Conservation (phyloP, 768 basidiomycete genomes). For the Boletus subparvulus region DNA sequence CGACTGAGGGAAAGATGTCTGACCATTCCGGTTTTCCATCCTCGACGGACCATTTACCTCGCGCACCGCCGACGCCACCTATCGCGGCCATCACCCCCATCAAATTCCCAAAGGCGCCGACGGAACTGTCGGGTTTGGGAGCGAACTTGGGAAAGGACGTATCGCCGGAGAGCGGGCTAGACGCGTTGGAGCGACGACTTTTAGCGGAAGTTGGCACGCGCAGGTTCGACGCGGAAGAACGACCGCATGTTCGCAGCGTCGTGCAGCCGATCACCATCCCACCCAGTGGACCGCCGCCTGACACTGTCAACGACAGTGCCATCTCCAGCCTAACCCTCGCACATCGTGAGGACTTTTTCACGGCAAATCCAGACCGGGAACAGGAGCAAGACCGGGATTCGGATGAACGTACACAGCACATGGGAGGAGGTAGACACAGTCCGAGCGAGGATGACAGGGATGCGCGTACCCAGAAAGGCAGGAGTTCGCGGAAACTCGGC, state of each 20-base stretch:
- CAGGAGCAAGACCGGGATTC: slow-evolving; percentile 33
- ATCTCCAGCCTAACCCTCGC: slow-evolving; percentile 49
- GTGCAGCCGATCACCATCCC: slow-evolving; percentile 42
- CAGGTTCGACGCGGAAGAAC: slow-evolving; percentile 32
- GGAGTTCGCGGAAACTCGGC: slow-evolving; percentile 18
- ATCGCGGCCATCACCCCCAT: slow-evolving; percentile 42
- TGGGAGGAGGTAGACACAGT: slow-evolving; percentile 22
- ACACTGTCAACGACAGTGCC: slow-evolving; percentile 42
- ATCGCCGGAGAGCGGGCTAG: slow-evolving; percentile 55
- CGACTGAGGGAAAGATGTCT: slow-evolving; percentile 8
- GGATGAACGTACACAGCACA: slow-evolving; percentile 33
- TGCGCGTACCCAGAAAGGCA: slow-evolving; percentile 31
- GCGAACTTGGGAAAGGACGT: slow-evolving; percentile 21
- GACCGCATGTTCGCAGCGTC: slow-evolving; percentile 38
- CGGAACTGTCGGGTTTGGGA: slow-evolving; percentile 26
- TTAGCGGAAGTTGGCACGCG: slow-evolving; percentile 74
- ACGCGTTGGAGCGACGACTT: slow-evolving; percentile 68
- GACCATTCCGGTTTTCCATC: slow-evolving; percentile 11
- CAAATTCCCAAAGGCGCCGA: slow-evolving; percentile 36
- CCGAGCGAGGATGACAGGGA: slow-evolving; percentile 35
- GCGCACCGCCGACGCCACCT: slow-evolving; percentile 52
- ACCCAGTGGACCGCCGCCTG: slow-evolving; percentile 23
- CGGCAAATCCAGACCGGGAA: slow-evolving; percentile 18
- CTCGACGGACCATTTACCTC: slow-evolving; percentile 13
- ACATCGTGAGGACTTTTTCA: slow-evolving; percentile 23